phyloP scores from a whole-genome alignment of 306 rosid genomes.

The Medicago truncatula region DNA sequence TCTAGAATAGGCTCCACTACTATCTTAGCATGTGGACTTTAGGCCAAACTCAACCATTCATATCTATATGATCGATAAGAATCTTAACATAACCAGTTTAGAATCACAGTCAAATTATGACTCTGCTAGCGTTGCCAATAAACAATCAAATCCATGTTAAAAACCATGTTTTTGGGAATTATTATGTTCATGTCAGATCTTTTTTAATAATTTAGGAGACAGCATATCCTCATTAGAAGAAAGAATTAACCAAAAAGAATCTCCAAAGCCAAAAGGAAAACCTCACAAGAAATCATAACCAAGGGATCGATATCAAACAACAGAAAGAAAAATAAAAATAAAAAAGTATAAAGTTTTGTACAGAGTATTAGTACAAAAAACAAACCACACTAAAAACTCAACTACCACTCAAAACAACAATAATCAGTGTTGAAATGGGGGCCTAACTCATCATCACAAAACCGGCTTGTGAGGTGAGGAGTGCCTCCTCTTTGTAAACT shows the following conservation, averaged over 20 bases:
- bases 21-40: background rate
- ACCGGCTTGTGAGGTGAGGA: too few relatives aligned
- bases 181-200: background rate
- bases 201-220: background rate
- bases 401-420: background rate
- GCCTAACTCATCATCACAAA: too few relatives aligned
- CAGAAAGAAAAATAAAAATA: background rate
- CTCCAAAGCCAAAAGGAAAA: background rate
- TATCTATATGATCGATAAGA: background rate
- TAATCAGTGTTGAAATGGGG: too few relatives aligned
- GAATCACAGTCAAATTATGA: background rate
- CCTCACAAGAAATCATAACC: constrained; percentile 6
- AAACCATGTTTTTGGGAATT: background rate
- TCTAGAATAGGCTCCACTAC: constrained; percentile 8
- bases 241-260: background rate
- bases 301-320: background rate
- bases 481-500: too few relatives aligned
- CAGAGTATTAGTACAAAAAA: background rate
- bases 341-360: background rate
- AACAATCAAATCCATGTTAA: background rate
- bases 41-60: background rate
- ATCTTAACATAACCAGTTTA: background rate
- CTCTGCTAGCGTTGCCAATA: background rate
- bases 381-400: constrained; percentile 7
- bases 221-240: background rate